Conservation (phyloP, 2,329 filamentous ascomycete genomes). For the Hirsutella minnesotensis region DNA sequence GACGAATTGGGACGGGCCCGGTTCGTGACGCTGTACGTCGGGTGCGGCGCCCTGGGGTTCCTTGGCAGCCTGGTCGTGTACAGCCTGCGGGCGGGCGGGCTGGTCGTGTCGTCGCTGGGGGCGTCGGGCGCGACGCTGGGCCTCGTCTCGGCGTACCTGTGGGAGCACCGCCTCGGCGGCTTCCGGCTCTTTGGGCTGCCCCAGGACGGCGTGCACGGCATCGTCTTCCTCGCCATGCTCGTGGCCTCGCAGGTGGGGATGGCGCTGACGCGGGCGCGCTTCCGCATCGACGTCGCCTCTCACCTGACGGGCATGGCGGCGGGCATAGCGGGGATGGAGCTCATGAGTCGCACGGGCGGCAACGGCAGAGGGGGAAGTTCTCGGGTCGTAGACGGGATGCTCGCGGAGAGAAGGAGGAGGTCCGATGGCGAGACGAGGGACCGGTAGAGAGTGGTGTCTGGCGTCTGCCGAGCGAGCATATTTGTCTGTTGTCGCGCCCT, state of each 20-base stretch:
- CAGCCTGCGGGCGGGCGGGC: constrained; percentile 28
- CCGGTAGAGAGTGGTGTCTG: too few species aligned
- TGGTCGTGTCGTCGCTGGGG: constrained; percentile 46
- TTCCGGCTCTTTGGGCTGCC: constrained; percentile 47
- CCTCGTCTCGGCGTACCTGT: constrained; percentile 49
- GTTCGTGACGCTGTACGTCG: constrained; percentile 57
- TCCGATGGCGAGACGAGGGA: too few species aligned
- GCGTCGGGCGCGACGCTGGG: constrained; percentile 55
- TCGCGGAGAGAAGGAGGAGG: too few species aligned
- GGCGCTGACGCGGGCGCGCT: constrained; percentile 27
- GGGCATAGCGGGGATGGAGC: constrained; percentile 30
- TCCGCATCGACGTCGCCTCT: constrained; percentile 37
- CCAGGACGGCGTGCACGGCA: constrained; percentile 42
- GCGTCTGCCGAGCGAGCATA: too few species aligned
- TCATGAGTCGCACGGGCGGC: constrained; percentile 12
- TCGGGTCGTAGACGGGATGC: not conserved
- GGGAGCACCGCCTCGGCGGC: constrained; percentile 42
- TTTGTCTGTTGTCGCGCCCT: too few species aligned
- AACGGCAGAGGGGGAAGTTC: not conserved
- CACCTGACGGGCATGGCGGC: constrained; percentile 39
- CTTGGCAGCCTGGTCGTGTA: constrained; percentile 43
- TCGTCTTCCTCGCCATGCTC: constrained; percentile 40
- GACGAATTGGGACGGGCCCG: constrained; percentile 58
- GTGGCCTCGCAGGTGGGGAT: constrained; percentile 37
- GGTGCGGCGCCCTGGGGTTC: constrained; percentile 45